A percentile compares a stretch with the other conserved stretches of the same genome.
These are phyloP conservation scores for Rheum nobile DNA, from an alignment of 148 eudicot genomes.

Conservation along the genomic window DNA sequence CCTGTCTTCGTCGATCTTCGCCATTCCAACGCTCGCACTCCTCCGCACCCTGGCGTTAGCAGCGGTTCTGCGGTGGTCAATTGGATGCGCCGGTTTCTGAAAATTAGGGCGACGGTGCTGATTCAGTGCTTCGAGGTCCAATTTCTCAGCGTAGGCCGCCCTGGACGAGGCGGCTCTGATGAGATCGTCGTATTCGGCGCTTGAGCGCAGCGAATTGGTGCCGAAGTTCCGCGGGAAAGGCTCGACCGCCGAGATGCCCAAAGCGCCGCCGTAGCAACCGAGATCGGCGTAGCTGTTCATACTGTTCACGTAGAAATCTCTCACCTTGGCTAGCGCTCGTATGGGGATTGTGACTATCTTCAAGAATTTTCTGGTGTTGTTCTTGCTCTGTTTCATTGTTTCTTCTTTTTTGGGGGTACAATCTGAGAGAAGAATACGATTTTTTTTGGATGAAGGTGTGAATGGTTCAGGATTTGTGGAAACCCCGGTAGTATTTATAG, in stretches of 20 bases:
- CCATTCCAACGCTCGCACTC: conserved; percentile 59
- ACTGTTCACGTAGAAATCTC: conserved; percentile 43
- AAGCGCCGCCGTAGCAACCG: not conserved
- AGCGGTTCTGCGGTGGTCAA: not conserved
- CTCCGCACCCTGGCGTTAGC: conserved; percentile 27
- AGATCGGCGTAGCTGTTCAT: conserved; percentile 30
- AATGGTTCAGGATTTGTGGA: not conserved
- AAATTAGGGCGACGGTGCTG: not conserved
- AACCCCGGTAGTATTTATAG: not conserved
- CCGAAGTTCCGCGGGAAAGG: conserved; percentile 43
- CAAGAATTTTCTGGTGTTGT: conserved; percentile 21
- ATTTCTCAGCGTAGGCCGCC: conserved; percentile 10
- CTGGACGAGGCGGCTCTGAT: conserved; percentile 40
- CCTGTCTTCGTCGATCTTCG: conserved; percentile 60
- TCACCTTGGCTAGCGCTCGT: conserved; percentile 36
- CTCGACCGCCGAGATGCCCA: not conserved
- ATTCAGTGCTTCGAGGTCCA: conserved; percentile 7
- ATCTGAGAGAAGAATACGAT: not conserved
- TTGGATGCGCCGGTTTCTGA: not conserved
- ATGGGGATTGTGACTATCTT: conserved; percentile 31
- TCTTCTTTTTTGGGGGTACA: not conserved
- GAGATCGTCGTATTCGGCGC: conserved; percentile 38
- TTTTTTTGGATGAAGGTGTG: not conserved
- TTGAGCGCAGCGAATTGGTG: conserved; percentile 5
- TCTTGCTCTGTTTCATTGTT: not conserved